Base-by-base conservation (phyloP, 2,329 filamentous ascomycete genomes). In the Lojkania enalia region DNA sequence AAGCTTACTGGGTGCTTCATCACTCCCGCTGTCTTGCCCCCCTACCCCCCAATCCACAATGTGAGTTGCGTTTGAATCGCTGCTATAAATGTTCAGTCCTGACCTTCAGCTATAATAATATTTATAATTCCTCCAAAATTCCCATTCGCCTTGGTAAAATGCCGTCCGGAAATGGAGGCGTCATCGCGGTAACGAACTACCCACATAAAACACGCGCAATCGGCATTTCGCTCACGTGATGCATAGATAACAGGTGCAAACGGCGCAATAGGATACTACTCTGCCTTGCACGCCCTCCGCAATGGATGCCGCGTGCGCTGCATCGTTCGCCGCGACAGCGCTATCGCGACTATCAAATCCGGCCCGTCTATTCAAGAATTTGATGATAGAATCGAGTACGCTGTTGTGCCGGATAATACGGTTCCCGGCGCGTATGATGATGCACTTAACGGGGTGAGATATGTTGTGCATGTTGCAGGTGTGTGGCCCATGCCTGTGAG, bases 201-300 rank as follows among this genome's bases (percentile, higher is more conserved):
- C n/a, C n/a, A n/a, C n/a, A n/a, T n/a, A n/a, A n/a, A n/a, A n/a
- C n/a, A n/a, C n/a, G n/a, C n/a, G n/a, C n/a, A n/a, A n/a, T n/a
- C n/a, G n/a, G n/a, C n/a, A n/a, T n/a, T n/a, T n/a, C n/a, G 14
- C 30, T 33, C 9, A 16, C 30, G 30, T 6, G 7, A 23, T 11
- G 16, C 21, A 23, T 35, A 69, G 65, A 61, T 69, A 11, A 69
- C 65, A 3, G 65, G 65, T 21, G 61, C 62, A 25, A 69, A 69
- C 37, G 64, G 65, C 27, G 65, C 61, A 3, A 67, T 67, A 19
- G 65, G 65, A 11, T 67, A 67, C 35, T 57, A 57, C 9, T 63
- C 55, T 31, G 52, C 57, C 3, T 37, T 63, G 1, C 51, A 65
- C 32, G 64, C 64, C 4, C 45, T 67, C 2, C 48, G 51, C 3